phyloP scores from a whole-genome alignment of 768 basidiomycete species.

The Arthromyces matolae region DNA sequence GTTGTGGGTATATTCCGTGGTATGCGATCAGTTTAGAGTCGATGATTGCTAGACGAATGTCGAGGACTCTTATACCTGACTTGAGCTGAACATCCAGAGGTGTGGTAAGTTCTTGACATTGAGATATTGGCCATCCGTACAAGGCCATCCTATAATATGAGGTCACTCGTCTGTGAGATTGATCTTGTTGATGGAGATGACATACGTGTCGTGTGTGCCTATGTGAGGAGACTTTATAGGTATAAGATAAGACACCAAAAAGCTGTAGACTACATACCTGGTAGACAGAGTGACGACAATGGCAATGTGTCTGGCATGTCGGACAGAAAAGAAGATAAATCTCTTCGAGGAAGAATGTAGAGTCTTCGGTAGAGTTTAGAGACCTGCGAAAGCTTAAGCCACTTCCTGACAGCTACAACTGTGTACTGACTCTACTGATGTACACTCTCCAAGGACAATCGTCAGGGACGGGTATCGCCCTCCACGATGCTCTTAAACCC shows the following conservation, averaged over 20 bases:
- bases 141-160: conserved; percentile 61
- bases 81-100: conserved; percentile 66
- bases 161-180: not conserved
- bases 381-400: conserved; percentile 31
- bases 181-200: conserved; percentile 5
- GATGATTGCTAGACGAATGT: conserved; percentile 73
- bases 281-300: conserved; percentile 73
- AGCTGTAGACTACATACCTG: conserved; percentile 64
- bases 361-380: conserved; percentile 43
- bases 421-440: conserved; percentile 44
- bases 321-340: conserved; percentile 51
- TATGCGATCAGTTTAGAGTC: conserved; percentile 66
- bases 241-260: too few species aligned
- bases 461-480: conserved; percentile 35
- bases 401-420: not conserved
- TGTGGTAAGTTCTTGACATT: conserved; percentile 70
- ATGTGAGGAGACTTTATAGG: not conserved
- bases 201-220: conserved; percentile 73
- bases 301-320: conserved; percentile 63
- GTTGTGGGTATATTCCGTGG: conserved; percentile 74
- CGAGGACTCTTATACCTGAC: conserved; percentile 77
- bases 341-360: conserved; percentile 56
- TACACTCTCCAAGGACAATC: conserved; percentile 60
- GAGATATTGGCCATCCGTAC: conserved; percentile 82
- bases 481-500: conserved; percentile 40